A percentile compares a stretch with the other conserved stretches of the same genome.
Evolutionary conservation across 164 flowering plant genomes (phyloP).

Genomic region (Aristolochia contorta): DNA sequence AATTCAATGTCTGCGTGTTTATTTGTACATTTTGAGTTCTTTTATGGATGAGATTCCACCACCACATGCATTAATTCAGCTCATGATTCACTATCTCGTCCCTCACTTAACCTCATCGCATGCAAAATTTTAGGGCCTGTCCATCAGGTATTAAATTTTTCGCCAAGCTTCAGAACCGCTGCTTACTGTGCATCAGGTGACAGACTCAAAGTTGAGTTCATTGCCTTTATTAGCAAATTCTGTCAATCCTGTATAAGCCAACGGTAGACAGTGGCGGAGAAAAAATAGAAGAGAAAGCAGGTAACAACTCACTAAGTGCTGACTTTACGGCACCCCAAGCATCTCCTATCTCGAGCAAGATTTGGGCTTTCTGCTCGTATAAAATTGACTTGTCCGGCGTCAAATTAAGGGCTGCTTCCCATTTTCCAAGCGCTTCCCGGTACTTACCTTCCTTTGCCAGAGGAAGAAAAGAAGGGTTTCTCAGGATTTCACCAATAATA

Average conservation of each 20-base stretch:
- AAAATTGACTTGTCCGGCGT: constrained; percentile 59
- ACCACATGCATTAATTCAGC: too few relatives aligned
- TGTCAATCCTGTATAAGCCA: not conserved
- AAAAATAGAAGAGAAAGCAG: not conserved
- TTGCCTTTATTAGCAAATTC: not conserved
- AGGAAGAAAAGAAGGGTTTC: not conserved
- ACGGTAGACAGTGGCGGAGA: not conserved
- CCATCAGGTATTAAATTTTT: too few relatives aligned
- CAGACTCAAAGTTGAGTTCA: not conserved
- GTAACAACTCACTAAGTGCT: constrained; percentile 40
- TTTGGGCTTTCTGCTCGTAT: constrained; percentile 93
- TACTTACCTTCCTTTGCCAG: constrained; percentile 54
- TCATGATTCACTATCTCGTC: too few relatives aligned
- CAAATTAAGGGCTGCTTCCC: constrained; percentile 83
- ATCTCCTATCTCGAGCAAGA: constrained; percentile 81
- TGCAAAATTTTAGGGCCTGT: too few relatives aligned
- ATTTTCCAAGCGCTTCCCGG: constrained; percentile 76
- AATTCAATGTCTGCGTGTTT: too few relatives aligned
- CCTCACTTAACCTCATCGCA: too few relatives aligned
- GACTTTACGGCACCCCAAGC: constrained; percentile 82
- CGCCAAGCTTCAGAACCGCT: not conserved
- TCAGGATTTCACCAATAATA: too few relatives aligned
- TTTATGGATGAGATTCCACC: too few relatives aligned
- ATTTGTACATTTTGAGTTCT: too few relatives aligned
- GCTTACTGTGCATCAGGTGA: not conserved